Conservation (phyloP, 495 filamentous ascomycete species). For the Talaromyces trachyspermus region DNA sequence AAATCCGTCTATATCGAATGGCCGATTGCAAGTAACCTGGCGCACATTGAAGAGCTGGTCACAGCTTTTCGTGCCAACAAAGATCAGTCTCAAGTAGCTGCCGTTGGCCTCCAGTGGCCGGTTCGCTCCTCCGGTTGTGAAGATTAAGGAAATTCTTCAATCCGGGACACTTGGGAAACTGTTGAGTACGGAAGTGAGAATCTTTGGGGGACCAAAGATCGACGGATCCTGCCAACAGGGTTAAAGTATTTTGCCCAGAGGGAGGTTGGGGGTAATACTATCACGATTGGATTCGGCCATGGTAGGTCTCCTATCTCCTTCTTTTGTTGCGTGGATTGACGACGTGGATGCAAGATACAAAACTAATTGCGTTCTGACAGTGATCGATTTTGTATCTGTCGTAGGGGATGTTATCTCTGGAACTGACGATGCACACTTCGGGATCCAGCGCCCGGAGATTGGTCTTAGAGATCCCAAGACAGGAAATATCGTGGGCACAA, state of each 20-base stretch:
- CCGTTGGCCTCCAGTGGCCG: background rate
- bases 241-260: background rate
- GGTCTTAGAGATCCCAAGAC: constrained; percentile 3
- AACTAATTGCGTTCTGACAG: background rate
- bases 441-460: constrained; percentile 8
- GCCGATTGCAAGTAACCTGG: constrained; percentile 31
- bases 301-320: background rate
- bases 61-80: background rate
- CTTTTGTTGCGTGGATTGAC: background rate
- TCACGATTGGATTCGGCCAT: background rate
- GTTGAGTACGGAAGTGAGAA: background rate
- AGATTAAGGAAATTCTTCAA: background rate
- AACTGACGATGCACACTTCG: constrained; percentile 6
- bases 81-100: background rate
- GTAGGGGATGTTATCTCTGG: constrained; percentile 7
- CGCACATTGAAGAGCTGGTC: background rate
- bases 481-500: constrained; percentile 2
- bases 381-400: constrained; percentile 9
- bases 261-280: background rate
- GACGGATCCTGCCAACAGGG: background rate
- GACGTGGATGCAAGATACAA: no score
- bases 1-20: constrained; percentile 56
- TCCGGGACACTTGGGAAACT: background rate
- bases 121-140: background rate
- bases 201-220: background rate